Evolutionary conservation across 352 stramenopile species (phyloP), one percentile per base, ranked within the genome.

Genomic region (Elongisporangium anandrum): DNA sequence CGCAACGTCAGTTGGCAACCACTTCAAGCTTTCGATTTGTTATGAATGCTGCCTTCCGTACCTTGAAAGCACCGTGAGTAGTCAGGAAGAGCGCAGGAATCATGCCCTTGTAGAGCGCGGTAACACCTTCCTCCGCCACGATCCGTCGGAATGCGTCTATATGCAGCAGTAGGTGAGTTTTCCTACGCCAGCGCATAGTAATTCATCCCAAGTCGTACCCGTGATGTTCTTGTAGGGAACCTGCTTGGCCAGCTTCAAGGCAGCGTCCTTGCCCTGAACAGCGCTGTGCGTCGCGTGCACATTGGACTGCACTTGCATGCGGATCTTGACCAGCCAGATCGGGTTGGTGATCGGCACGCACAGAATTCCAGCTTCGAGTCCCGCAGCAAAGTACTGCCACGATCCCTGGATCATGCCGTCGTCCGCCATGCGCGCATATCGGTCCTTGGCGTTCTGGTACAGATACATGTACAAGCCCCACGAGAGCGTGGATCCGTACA

Each of bases 391-490:
- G 57, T 92, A 83, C 62, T 91, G 80, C 77, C 80, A 90, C 49
- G 77, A 91, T 54, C 81, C 80, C 53, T 89, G 85, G 58, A 90
- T 87, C 56, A 78, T 67, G 12, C 80, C 80, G 52, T 85, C 70
- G 47, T 90, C 80, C 4, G 80, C 77, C 69, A 90, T 79, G 12
- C 80, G 79, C 26, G 77, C 81, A 52, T 92, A 94, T 1, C 85
- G 69, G 52, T 79, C 68, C 71, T 99, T 99, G 15, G 95, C 85
- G 52, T 90, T 88, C 79, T 99, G 96, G 71, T 99, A 99, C 53
- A 99, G 85, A 61, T 97, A 96, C 82, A 99, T 99, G 72, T 99
- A 99, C 45, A 98, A 82, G 13, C 97, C 97, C 97, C 97, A 99
- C 17, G 91, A 98, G 20, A 98, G 70, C 16, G 95, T 91, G 24